A percentile compares a stretch with the other conserved stretches of the same genome.
Evolutionary conservation across 1,284 basidiomycete species (phyloP).

Genomic region (Ganoderma leucocontextum): DNA sequence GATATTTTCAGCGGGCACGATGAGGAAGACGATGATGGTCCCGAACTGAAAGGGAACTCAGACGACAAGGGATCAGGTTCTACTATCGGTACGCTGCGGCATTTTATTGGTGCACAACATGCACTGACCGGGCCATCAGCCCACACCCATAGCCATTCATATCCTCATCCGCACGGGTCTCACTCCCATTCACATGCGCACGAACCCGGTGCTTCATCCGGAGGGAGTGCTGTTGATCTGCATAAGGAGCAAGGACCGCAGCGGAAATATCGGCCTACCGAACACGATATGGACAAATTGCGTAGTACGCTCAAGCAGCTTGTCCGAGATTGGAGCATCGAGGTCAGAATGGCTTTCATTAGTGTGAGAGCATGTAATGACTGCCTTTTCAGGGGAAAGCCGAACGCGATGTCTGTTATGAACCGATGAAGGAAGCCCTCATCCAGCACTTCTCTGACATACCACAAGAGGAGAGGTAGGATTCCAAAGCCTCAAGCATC

Average conservation of each 20-base stretch:
- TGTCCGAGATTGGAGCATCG: conserved; percentile 89
- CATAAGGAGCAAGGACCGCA: conserved; percentile 9
- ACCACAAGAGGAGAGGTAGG: conserved; percentile 60
- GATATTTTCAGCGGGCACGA: conserved; percentile 74
- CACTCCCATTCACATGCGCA: conserved; percentile 34
- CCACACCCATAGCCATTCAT: conserved; percentile 19
- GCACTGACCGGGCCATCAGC: conserved; percentile 7
- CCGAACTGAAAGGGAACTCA: conserved; percentile 4
- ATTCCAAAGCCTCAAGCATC: neutral
- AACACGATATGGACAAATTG: conserved; percentile 87
- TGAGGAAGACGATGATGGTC: conserved; percentile 40
- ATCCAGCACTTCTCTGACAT: conserved; percentile 64
- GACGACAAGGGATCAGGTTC: conserved; percentile 5
- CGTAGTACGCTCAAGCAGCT: conserved; percentile 91
- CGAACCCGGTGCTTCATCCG: conserved; percentile 41
- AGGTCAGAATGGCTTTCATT: conserved; percentile 43
- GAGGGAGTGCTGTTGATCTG: conserved; percentile 29
- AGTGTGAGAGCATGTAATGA: neutral
- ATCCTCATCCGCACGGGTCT: conserved; percentile 15
- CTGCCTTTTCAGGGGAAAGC: conserved; percentile 64
- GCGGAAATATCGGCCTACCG: conserved; percentile 59
- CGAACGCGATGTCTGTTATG: conserved; percentile 83
- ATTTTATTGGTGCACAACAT: neutral
- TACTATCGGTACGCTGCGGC: neutral
- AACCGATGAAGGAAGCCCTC: conserved; percentile 81